phyloP scores from a whole-genome alignment of 768 basidiomycete species.

The Boletus sp. region DNA sequence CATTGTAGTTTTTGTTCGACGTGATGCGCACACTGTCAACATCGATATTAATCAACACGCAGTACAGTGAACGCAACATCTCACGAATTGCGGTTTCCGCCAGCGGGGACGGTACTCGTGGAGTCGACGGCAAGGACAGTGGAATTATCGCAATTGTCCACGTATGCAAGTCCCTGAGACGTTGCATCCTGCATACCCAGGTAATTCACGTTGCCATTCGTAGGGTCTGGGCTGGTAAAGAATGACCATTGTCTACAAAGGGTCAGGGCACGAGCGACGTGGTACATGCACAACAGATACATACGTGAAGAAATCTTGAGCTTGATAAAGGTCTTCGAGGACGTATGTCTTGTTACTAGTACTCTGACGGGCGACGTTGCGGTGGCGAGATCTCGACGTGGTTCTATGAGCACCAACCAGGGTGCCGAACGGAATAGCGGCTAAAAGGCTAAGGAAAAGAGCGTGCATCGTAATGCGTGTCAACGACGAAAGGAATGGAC shows the following conservation, averaged over 20 bases:
- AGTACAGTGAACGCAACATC: slow-evolving; percentile 7
- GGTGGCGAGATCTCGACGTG: slow-evolving; percentile 29
- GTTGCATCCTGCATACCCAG: slow-evolving; percentile 46
- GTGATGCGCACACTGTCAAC: slow-evolving; percentile 60
- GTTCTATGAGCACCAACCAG: slow-evolving; percentile 36
- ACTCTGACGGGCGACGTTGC: slow-evolving; percentile 20
- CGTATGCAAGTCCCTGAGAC: slow-evolving; percentile 55
- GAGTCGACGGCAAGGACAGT: slow-evolving; percentile 65
- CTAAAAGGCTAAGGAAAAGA: slow-evolving; percentile 33
- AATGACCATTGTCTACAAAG: slow-evolving; percentile 63
- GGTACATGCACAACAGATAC: slow-evolving; percentile 12
- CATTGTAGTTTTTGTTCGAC: slow-evolving; percentile 56
- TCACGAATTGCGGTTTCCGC: slow-evolving; percentile 56
- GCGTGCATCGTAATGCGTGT: slow-evolving; percentile 29
- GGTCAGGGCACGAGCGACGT: background rate
- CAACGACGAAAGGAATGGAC: slow-evolving; percentile 9
- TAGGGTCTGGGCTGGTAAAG: slow-evolving; percentile 63
- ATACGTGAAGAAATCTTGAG: slow-evolving; percentile 61
- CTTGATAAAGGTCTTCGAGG: slow-evolving; percentile 43
- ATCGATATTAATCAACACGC: background rate
- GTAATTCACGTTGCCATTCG: slow-evolving; percentile 67
- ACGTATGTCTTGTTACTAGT: slow-evolving; percentile 31
- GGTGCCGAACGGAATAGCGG: slow-evolving; percentile 33
- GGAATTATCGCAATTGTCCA: slow-evolving; percentile 52
- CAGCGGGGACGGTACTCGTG: slow-evolving; percentile 43